Evolutionary conservation across 148 eudicot genomes (phyloP), one percentile per base, ranked within the genome.

Genomic region (Persicaria maculosa): DNA sequence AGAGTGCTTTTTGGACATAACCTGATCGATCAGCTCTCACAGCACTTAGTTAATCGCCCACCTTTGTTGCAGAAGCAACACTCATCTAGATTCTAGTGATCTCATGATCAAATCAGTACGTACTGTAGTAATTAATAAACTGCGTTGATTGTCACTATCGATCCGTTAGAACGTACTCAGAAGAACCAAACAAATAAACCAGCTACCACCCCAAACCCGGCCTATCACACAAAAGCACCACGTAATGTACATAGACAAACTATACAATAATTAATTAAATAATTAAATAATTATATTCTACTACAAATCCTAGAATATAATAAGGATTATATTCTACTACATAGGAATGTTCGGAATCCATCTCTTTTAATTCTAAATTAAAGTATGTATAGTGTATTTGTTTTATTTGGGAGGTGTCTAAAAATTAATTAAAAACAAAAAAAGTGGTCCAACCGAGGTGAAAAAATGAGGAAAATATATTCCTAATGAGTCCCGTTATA

Each of bases 1-100:
- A 61, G 67, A 61, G 43, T 15, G 11, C 67, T 61, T 61, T 61
- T 61, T n/a, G 43, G 67, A 61, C 44, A 25, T 61, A 61, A 61
- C 67, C 67, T 61, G 43, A 25, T 61, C 67, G n/a, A n/a, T n/a
- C n/a, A 25, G 5, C 64, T 58, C 36, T 20, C 64, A 9, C 36
- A 58, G 43, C 67, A 22, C 40, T 43, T 61, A 10, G 25, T 61
- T 61, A 61, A 61, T 22, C 67, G 67, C 67, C 67, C 67, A 25
- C 44, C 65, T 59, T 59, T 22, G 58, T 10, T 59, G 65, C 65
- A 59, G 40, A 9, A 20, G 14, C 43, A 59, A n/a, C 59, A 22
- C 59, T n/a, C n/a, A 6, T 55, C 22, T n/a, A n/a, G 8, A 52
- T 52, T 14, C 14, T 5, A 57, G 1, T 4, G 67, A 55, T 55